A percentile compares a stretch with the other conserved stretches of the same genome.
Evolutionary conservation across 495 filamentous ascomycete species (phyloP).

Genomic region (Penicillium subrubescens): DNA sequence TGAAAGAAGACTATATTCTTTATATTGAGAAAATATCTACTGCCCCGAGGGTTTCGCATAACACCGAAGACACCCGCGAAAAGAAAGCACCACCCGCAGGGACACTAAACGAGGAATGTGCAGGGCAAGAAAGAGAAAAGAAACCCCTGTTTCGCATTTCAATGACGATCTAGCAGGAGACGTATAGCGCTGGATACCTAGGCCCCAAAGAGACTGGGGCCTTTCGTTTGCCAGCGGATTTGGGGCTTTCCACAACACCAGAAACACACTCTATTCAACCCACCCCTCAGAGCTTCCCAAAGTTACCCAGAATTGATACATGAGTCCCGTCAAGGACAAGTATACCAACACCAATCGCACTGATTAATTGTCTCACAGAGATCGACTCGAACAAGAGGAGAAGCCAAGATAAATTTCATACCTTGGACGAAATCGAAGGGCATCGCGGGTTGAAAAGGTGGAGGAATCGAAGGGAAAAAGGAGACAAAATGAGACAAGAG

Average conservation of each 20-base stretch:
- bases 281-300: not conserved
- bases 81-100: not conserved
- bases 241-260: constrained; percentile 3
- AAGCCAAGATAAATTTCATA: not conserved
- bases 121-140: not conserved
- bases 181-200: not conserved
- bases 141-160: not conserved
- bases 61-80: not conserved
- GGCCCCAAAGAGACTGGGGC: not conserved
- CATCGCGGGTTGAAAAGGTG: constrained; percentile 4
- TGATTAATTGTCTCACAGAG: constrained; percentile 2
- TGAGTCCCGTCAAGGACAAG: not conserved
- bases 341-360: not conserved
- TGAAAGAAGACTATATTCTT: not conserved
- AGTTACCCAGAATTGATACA: not conserved
- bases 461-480: not conserved
- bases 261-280: constrained; percentile 1
- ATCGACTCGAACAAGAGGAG: constrained; percentile 8
- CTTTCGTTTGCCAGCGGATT: not conserved
- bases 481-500: not conserved
- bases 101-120: not conserved
- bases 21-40: constrained; percentile 12
- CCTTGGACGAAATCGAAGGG: constrained; percentile 7
- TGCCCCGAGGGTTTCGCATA: not conserved
- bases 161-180: not conserved